Evolutionary conservation across 257 asterid genomes (phyloP).

Genomic region (Osmanthus fragrans): DNA sequence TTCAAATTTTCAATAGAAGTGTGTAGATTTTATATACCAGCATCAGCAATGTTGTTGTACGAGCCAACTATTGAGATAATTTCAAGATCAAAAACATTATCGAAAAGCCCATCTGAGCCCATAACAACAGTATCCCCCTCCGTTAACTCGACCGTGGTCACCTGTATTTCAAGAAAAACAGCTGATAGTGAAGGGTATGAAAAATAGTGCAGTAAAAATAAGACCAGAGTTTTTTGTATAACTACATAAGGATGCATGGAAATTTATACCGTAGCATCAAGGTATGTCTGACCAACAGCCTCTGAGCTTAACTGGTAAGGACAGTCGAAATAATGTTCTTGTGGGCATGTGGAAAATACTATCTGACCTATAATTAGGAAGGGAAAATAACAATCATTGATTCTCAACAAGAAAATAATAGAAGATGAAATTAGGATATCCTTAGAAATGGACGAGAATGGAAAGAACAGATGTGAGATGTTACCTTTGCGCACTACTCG

Average conservation of each 20-base stretch:
- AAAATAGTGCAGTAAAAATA: background rate
- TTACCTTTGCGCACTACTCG: conserved; percentile 71
- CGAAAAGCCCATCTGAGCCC: conserved; percentile 92
- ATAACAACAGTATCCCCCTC: conserved; percentile 68
- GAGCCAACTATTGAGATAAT: conserved; percentile 47
- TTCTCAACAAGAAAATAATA: background rate
- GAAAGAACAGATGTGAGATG: background rate
- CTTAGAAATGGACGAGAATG: background rate
- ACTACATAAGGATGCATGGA: background rate
- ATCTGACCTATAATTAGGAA: conserved; percentile 52
- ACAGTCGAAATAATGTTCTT: conserved; percentile 90
- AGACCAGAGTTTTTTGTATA: background rate
- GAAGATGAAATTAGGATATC: background rate
- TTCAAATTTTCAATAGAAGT: background rate
- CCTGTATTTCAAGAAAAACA: conserved; percentile 43
- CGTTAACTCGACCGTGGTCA: conserved; percentile 62
- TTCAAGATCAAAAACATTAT: conserved; percentile 68
- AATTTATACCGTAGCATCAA: conserved; percentile 75
- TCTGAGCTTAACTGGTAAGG: conserved; percentile 93
- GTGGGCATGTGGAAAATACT: conserved; percentile 71
- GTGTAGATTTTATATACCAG: conserved; percentile 49
- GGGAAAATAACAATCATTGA: conserved; percentile 3
- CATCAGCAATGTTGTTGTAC: conserved; percentile 38
- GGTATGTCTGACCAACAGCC: conserved; percentile 75
- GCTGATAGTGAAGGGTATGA: background rate